These are phyloP conservation scores for Schoenoplectus triqueter DNA, from an alignment of 202 grass and related monocot genomes.

Conservation along the genomic window DNA sequence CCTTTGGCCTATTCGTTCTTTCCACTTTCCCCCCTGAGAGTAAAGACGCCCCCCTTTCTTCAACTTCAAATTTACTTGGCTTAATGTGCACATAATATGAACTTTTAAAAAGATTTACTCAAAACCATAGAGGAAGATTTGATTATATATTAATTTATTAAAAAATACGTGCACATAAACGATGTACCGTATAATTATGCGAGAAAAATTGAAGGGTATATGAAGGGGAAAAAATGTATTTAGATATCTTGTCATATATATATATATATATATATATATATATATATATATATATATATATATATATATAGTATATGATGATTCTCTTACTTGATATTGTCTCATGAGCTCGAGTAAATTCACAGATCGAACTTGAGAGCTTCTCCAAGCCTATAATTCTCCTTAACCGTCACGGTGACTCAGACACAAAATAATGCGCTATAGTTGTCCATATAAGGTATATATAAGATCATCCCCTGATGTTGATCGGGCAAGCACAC, in stretches of 20 bases:
- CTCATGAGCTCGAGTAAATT: too few species aligned
- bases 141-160: not conserved
- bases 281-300: not conserved
- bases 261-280: not conserved
- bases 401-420: too few species aligned
- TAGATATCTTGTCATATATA: not conserved
- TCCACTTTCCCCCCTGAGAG: not conserved
- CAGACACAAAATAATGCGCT: too few species aligned
- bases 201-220: not conserved
- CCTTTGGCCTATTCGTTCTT: not conserved
- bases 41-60: slow-evolving; percentile 30
- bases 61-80: slow-evolving; percentile 37
- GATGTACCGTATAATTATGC: not conserved
- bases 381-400: too few species aligned
- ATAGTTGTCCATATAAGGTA: too few species aligned
- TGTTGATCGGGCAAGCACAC: too few species aligned
- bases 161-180: not conserved
- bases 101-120: slow-evolving; percentile 30
- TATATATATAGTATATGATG: too few species aligned
- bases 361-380: too few species aligned
- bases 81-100: slow-evolving; percentile 30
- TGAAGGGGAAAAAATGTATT: not conserved
- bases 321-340: too few species aligned
- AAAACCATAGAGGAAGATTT: slow-evolving; percentile 26
- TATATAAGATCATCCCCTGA: too few species aligned